These are phyloP conservation scores for Sparassis latifolia DNA, from an alignment of 1,284 basidiomycete genomes.

Conservation along the genomic window DNA sequence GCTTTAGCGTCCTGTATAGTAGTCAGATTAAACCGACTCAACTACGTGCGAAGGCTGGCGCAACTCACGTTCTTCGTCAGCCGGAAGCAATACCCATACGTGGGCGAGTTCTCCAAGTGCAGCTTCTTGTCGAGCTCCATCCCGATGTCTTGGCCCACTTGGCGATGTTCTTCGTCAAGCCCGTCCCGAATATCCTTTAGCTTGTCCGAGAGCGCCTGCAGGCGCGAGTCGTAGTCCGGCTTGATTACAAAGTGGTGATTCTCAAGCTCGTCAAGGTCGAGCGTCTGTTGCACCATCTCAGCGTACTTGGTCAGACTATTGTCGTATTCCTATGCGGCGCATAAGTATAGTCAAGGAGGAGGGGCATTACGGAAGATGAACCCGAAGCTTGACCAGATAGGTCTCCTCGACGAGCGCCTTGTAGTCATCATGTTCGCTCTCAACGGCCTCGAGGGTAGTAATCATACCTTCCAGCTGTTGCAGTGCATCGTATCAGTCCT, in stretches of 20 bases:
- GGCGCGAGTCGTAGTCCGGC: conserved; percentile 79
- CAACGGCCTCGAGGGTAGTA: conserved; percentile 48
- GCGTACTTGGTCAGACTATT: conserved; percentile 70
- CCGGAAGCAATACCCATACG: conserved; percentile 92
- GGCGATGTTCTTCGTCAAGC: conserved; percentile 79
- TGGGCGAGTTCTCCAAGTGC: conserved; percentile 88
- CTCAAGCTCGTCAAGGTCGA: conserved; percentile 85
- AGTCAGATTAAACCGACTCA: neutral
- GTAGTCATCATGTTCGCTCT: conserved; percentile 41
- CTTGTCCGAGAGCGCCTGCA: conserved; percentile 67
- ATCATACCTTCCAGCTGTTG: conserved; percentile 73
- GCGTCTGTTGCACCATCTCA: conserved; percentile 94
- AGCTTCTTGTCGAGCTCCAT: conserved; percentile 95
- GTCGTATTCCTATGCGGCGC: conserved; percentile 48
- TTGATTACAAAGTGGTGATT: conserved; percentile 90
- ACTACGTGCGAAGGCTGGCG: neutral
- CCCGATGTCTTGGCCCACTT: conserved; percentile 68
- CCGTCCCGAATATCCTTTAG: conserved; percentile 66
- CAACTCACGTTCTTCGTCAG: conserved; percentile 83
- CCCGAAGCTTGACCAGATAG: conserved; percentile 61
- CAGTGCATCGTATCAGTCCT: neutral
- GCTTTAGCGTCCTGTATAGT: conserved; percentile 63
- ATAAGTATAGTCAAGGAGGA: neutral
- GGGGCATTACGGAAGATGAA: conserved; percentile 22
- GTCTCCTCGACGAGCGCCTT: conserved; percentile 57